A percentile compares a stretch with the other conserved stretches of the same genome.
These are phyloP conservation scores for Flaveria bidentis DNA, from an alignment of 129 eudicot species.

Conservation along the genomic window DNA sequence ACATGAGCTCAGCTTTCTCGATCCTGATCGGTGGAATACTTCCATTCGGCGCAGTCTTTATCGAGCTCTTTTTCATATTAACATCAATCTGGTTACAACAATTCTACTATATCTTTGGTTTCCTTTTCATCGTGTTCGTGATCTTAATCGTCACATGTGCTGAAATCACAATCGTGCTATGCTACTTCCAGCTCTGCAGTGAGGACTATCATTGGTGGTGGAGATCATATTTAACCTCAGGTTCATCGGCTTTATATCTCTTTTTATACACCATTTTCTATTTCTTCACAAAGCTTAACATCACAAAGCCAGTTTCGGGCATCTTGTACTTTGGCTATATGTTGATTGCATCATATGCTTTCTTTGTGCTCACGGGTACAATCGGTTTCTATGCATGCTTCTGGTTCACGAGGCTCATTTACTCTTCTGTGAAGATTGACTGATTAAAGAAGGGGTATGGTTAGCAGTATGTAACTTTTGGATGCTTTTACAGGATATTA, in stretches of 20 bases:
- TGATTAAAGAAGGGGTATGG: background rate
- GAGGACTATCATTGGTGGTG: constrained; percentile 85
- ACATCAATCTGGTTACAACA: constrained; percentile 82
- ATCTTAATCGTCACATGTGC: constrained; percentile 68
- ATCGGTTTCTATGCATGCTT: constrained; percentile 76
- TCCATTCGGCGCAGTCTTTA: constrained; percentile 68
- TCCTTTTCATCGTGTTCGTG: constrained; percentile 67
- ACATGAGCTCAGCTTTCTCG: constrained; percentile 73
- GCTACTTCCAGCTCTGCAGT: constrained; percentile 84
- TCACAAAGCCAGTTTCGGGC: constrained; percentile 71
- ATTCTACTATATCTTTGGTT: constrained; percentile 68
- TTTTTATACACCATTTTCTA: constrained; percentile 65
- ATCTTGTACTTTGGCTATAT: constrained; percentile 73
- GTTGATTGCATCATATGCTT: constrained; percentile 68
- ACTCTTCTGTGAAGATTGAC: constrained; percentile 70
- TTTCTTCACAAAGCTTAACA: constrained; percentile 72
- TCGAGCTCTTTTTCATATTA: constrained; percentile 76
- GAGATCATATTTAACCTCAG: constrained; percentile 71
- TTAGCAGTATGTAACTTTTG: constrained; percentile 17
- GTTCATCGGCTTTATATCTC: constrained; percentile 70
- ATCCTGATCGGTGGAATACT: constrained; percentile 78
- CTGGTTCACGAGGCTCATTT: constrained; percentile 81
- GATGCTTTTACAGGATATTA: constrained; percentile 34
- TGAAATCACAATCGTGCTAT: constrained; percentile 68
- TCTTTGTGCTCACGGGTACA: constrained; percentile 73